Evolutionary conservation across 2,329 filamentous ascomycete species (phyloP), one percentile per base, ranked within the genome.

Genomic region (Ophiostoma pallidulum): DNA sequence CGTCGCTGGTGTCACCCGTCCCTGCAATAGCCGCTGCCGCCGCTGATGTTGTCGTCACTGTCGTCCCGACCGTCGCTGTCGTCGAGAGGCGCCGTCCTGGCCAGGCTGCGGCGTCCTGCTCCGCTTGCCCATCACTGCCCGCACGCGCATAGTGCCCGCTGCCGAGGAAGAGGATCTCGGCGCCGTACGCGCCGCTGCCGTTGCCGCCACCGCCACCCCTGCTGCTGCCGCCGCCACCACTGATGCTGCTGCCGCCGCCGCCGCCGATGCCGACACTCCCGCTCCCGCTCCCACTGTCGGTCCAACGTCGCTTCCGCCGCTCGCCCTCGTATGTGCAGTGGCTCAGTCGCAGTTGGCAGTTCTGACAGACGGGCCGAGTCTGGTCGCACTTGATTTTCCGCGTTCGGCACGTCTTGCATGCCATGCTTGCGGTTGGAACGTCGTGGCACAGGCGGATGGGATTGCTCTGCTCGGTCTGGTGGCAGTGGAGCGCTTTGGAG

Each of bases 341-440:
- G 22, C 35, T 44, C 9, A 32, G 22, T 8, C 47, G 50, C 50
- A 54, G 38, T 46, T 50, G 16, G 26, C 39, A 31, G 26, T 31
- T 31, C 32, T 47, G 42, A 40, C 51, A 53, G 9, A 37, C 41
- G 31, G 51, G 51, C 43, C 43, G 48, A 4, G 49, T 49, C 16
- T 37, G 44, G 37, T 46, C 44, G 37, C 44, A 46, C 44, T 41
- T 46, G 37, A 46, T 35, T 29, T 48, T 48, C 28, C 51, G 45
- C 26, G 29, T 42, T 2, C 51, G 43, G 29, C 51, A 53, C 14
- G 45, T 42, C 12, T 44, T 40, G 36, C 51, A 53, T 35, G 45
- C 39, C 45, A 48, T 48, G n/a, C n/a, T n/a, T n/a, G n/a, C n/a
- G n/a, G n/a, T n/a, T n/a, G n/a, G n/a, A n/a, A n/a, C n/a, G n/a